Base-by-base conservation (phyloP, 129 eudicot genomes). In the Pittosporum tobira region DNA sequence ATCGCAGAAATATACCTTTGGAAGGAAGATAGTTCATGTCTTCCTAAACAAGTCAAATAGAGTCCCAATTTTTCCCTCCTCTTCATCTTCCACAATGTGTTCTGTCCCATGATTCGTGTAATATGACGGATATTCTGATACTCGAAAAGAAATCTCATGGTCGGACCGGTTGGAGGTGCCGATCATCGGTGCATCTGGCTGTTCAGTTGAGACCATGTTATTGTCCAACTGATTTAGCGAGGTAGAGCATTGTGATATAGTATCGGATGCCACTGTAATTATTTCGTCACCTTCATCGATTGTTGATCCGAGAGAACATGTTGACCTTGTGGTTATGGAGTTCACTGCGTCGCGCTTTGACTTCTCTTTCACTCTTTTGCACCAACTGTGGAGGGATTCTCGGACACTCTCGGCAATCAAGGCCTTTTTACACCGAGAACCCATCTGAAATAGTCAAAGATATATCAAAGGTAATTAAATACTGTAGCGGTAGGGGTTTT, bases 351-450 rank as follows among this genome's bases (percentile, higher is more conserved):
- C 59, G 11, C 67, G 80, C 71, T 69, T 93, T 28, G 99, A 83
- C 70, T 84, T 87, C 25, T 73, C 94, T 70, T 87, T 93, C 57
- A 93, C 99, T 64, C 99, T 81, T 75, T 84, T 93, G 59, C 96
- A 87, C 99, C 99, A 93, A 40, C 84, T 87, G 71, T 93, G 96
- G 29, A 93, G 88, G 5, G 99, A 93, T 3, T 93, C 99, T 4
- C 99, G 75, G 5, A 93, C 99, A 60, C 96, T 93, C 62, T 93
- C 99, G 2, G 99, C 94, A 4, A 93, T 74, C 66, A 93, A 52
- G 9, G 99, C 96, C 73, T 87, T 87, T 79, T 75, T 84, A 56
- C 78, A 79, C 19, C 81, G 84, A 4, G 99, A 93, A 61, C 99
- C 99, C 99, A 93, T 93, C 99, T 93, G 73, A 16, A n/a, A 18